phyloP scores from a whole-genome alignment of 129 eudicot genomes.

The Saposhnikovia divaricata region DNA sequence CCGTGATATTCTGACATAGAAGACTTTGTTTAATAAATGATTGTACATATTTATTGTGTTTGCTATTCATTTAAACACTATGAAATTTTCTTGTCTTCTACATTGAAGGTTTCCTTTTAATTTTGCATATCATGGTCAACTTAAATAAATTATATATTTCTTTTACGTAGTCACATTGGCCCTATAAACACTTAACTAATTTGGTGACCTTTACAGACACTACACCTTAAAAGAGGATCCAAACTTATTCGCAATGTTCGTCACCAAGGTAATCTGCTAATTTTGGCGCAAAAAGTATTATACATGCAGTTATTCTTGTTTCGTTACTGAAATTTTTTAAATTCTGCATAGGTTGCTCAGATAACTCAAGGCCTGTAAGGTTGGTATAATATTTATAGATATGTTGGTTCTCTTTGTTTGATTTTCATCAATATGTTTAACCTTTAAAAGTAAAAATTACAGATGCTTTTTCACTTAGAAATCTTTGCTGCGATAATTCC shows the following conservation, averaged over 20 bases:
- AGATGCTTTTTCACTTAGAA: background rate
- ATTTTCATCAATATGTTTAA: background rate
- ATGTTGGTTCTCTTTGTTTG: background rate
- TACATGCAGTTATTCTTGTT: background rate
- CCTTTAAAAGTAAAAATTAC: no score
- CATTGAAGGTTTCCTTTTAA: background rate
- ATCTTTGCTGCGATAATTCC: background rate
- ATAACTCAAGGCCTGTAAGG: slow-evolving; percentile 27
- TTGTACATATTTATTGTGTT: background rate
- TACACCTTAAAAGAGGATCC: slow-evolving; percentile 22
- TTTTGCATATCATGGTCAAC: background rate
- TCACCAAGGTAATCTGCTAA: slow-evolving; percentile 23
- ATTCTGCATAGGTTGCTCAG: slow-evolving; percentile 20
- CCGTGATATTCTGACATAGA: background rate
- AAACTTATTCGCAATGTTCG: slow-evolving; percentile 17
- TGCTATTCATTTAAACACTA: background rate
- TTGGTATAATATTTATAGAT: slow-evolving; percentile 15
- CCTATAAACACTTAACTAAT: background rate
- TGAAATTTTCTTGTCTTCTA: background rate
- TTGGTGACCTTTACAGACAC: slow-evolving; percentile 19
- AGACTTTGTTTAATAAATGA: background rate
- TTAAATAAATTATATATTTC: background rate
- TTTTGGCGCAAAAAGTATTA: background rate
- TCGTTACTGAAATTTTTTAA: background rate
- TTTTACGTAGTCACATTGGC: background rate